Base-by-base conservation (phyloP, 169 alveolate species). In the Theileria orientalis region DNA sequence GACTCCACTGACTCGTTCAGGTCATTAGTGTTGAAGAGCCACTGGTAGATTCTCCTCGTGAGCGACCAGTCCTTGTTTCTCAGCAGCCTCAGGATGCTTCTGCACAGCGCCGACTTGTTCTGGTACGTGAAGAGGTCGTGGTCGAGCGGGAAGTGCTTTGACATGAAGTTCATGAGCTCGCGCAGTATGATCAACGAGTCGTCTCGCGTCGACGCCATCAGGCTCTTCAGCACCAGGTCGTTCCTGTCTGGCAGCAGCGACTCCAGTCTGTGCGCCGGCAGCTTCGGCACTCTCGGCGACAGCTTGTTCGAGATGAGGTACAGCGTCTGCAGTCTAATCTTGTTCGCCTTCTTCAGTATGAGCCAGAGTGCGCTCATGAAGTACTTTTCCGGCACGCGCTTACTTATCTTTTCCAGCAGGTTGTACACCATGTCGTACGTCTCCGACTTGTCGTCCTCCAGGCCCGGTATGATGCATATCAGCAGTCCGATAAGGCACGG, bases 341-440 rank as follows among this genome's bases (percentile, higher is more conserved):
- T 91, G 42, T 74, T 49, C 35, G 94, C 92, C 32, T 91, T 90
- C 41, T 86, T 72, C 44, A 90, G 63, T 29, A 91, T 70, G 64
- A 90, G 82, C 95, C 95, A 91, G 40, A 91, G 56, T 30, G 94
- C 90, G 29, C 93, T 84, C 93, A 91, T 90, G 68, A 83, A 91
- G 63, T 79, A 85, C 56, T 69, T 76, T 60, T 91, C 95, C 14
- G 94, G 89, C 37, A 91, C 92, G 42, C 93, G 86, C 40, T 76
- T 83, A 40, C 87, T 83, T 41, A 87, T 85, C 5, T 90, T 85
- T 51, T 90, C 90, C 3, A 89, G 84, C 76, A 78, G 73, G 46
- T 60, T 74, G 85, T 80, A 77, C 49, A 69, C 85, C 76, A 70
- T 66, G 49, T 76, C 91, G 32, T 78, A 90, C 73, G 76, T 86